These are phyloP conservation scores for Thymus mandschuricus DNA, from an alignment of 257 asterid genomes.

Conservation along the genomic window DNA sequence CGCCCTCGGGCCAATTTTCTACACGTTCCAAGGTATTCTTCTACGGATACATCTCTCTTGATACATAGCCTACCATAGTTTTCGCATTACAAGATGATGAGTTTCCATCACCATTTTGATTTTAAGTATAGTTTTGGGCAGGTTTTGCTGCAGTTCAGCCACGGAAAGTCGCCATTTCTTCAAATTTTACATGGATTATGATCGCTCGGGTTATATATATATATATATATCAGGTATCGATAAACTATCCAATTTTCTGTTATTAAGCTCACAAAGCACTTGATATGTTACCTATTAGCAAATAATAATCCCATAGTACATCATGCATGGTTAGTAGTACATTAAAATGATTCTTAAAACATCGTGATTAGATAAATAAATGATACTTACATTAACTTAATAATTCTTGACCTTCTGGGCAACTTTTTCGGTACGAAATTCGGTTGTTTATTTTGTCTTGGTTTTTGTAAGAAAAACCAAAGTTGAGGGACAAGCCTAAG, in stretches of 20 bases:
- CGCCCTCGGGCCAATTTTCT: background rate
- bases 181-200: background rate
- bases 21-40: slow-evolving; percentile 18
- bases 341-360: slow-evolving; percentile 1
- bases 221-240: background rate
- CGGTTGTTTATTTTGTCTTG: slow-evolving; percentile 4
- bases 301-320: background rate
- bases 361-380: background rate
- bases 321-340: slow-evolving; percentile 38
- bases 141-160: background rate
- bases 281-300: background rate
- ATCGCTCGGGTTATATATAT: background rate
- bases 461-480: slow-evolving; percentile 27
- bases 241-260: background rate
- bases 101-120: background rate
- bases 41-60: background rate
- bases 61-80: slow-evolving; percentile 2
- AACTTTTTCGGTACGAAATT: slow-evolving; percentile 17
- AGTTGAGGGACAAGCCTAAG: slow-evolving; percentile 20
- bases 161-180: background rate
- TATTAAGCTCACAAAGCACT: background rate
- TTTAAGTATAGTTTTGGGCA: background rate
- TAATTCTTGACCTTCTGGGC: slow-evolving; percentile 25
- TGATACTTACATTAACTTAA: slow-evolving; percentile 28
- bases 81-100: slow-evolving; percentile 5